Evolutionary conservation across 768 basidiomycete genomes (phyloP).

Genomic region (Termitomyces sp.): DNA sequence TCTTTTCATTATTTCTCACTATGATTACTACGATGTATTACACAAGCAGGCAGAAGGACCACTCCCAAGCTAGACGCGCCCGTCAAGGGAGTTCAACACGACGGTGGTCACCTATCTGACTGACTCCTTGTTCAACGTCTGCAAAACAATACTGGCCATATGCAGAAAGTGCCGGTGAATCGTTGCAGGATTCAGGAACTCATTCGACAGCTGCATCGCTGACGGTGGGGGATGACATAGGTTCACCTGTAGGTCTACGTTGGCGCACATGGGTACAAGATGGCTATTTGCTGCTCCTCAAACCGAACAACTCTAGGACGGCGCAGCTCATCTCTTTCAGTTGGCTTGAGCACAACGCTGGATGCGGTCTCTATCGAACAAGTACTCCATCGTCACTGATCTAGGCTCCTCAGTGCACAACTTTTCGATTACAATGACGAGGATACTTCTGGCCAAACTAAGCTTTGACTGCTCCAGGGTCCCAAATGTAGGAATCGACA

Average conservation of each 20-base stretch:
- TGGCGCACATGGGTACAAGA: background rate
- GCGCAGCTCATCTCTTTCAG: background rate
- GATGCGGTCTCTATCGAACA: background rate
- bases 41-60: background rate
- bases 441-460: background rate
- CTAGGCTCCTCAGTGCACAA: background rate
- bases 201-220: no score
- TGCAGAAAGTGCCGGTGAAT: no score
- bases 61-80: background rate
- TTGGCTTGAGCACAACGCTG: background rate
- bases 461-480: background rate
- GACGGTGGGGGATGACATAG: background rate
- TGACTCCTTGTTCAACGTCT: background rate
- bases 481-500: background rate
- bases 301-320: background rate
- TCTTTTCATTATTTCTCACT: no score
- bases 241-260: background rate
- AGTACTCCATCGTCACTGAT: background rate
- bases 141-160: no score
- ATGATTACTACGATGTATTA: no score
- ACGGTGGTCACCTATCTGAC: no score
- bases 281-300: background rate
- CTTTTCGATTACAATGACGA: background rate
- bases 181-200: no score
- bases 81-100: background rate